Evolutionary conservation across 257 asterid species (phyloP).

Genomic region (Thymus quinquecostatus): DNA sequence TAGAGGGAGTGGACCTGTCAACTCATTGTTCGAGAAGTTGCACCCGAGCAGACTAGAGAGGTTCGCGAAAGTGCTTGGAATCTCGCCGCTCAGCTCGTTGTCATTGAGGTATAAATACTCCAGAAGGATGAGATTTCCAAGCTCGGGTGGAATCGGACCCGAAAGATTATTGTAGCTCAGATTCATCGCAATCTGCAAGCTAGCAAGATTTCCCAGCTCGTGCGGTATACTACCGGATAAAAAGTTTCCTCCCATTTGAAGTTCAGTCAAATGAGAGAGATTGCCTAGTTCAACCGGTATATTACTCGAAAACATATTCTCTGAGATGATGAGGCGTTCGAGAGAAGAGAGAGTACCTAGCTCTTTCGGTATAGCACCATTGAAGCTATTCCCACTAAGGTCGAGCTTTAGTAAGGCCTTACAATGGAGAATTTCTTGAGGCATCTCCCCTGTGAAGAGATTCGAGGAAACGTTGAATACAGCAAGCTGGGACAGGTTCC

Average conservation of each 20-base stretch:
- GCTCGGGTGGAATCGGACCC: slow-evolving; percentile 76
- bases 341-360: slow-evolving; percentile 76
- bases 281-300: slow-evolving; percentile 80
- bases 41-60: slow-evolving; percentile 81
- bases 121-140: slow-evolving; percentile 75
- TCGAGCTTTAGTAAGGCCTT: slow-evolving; percentile 83
- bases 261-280: slow-evolving; percentile 81
- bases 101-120: slow-evolving; percentile 72
- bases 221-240: slow-evolving; percentile 76
- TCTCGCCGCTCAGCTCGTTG: slow-evolving; percentile 76
- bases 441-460: slow-evolving; percentile 58
- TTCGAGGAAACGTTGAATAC: slow-evolving; percentile 77
- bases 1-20: slow-evolving; percentile 77
- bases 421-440: slow-evolving; percentile 64
- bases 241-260: slow-evolving; percentile 84
- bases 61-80: slow-evolving; percentile 78
- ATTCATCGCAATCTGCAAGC: slow-evolving; percentile 85
- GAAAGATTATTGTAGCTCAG: slow-evolving; percentile 78
- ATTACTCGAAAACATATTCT: slow-evolving; percentile 64
- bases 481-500: slow-evolving; percentile 68
- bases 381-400: slow-evolving; percentile 73
- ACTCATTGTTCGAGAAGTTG: slow-evolving; percentile 78
- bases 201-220: slow-evolving; percentile 71
- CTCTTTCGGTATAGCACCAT: slow-evolving; percentile 56
- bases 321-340: slow-evolving; percentile 75